Percentiles rank a stretch among this genome's conserved stretches.
Conservation (phyloP, 1,284 basidiomycete genomes). For the Puccinia brachypodii region DNA sequence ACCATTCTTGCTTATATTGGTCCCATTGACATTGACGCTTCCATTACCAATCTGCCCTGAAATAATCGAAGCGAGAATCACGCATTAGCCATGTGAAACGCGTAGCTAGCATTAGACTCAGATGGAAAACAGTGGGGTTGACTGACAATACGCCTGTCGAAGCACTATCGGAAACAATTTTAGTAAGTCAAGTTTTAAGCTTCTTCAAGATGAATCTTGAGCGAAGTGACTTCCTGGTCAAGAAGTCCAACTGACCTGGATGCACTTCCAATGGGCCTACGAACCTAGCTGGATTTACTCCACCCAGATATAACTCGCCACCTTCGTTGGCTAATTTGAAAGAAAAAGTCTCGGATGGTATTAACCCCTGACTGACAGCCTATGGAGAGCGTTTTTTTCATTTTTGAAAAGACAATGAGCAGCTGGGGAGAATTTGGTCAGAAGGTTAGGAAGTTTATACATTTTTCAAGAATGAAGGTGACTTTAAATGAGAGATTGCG, state of each 20-base stretch:
- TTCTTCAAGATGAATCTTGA: background rate
- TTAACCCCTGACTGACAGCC: conserved; percentile 34
- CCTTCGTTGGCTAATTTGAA: conserved; percentile 22
- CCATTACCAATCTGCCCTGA: conserved; percentile 34
- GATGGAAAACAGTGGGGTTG: background rate
- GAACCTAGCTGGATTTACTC: conserved; percentile 35
- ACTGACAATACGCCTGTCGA: conserved; percentile 33
- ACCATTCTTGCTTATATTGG: background rate
- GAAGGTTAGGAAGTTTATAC: background rate
- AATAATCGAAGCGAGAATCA: background rate
- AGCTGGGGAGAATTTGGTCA: background rate
- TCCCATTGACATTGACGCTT: conserved; percentile 17
- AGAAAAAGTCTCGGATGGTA: conserved; percentile 34
- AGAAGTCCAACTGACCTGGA: conserved; percentile 17
- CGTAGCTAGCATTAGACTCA: background rate
- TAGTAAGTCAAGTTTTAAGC: background rate
- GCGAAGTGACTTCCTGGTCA: background rate
- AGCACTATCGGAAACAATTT: background rate
- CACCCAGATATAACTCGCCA: conserved; percentile 38
- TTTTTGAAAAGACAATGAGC: background rate
- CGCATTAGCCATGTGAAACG: background rate
- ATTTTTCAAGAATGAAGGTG: conserved; percentile 31
- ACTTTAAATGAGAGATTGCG: conserved; percentile 29
- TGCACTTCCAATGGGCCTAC: conserved; percentile 20
- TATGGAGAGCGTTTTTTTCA: background rate